Evolutionary conservation across 2,329 filamentous ascomycete genomes (phyloP), one percentile per base, ranked within the genome.

Genomic region (Cytospora chrysosperma): DNA sequence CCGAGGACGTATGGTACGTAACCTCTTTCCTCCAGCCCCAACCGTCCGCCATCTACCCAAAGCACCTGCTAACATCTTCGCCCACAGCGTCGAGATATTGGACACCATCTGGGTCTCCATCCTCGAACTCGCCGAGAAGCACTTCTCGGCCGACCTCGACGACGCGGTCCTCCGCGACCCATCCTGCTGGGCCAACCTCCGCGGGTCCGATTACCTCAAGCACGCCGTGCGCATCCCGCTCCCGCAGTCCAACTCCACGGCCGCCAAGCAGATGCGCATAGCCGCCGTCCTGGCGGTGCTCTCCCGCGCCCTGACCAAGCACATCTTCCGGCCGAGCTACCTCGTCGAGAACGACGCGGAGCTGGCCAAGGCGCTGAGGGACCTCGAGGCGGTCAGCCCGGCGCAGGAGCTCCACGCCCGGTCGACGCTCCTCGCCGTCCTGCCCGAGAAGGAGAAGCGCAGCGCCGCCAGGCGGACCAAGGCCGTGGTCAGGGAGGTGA

Each of bases 201-300:
- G 32, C 32, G 32, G 71, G 49, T 67, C 66, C 52, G 71, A 71
- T 1, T 72, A 74, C 49, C 72, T 75, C 65, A 72, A 71, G 67
- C 69, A 71, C 63, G 71, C 73, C 1, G 72, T 70, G 1, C 70
- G 72, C 30, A 69, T 75, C 40, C 74, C 74, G 1, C 70, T 76
- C 0, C 74, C 74, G 4, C 72, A 70, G 37, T 73, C 73, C 69
- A 76, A 76, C 69, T 69, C 72, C 8, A 65, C 71, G 0, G 72
- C 72, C 1, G 74, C 74, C 56, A 76, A 76, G 66, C 70, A 72
- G 24, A 76, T 76, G 74, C 74, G 74, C 62, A 72, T 75, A 59
- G 70, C 71, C n/a, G 72, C 74, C 9, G 69, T 75, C 17, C 68
- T 76, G 0, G 70, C 74, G 19, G 67, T 75, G 8, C 67, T 76